Evolutionary conservation across 2,329 filamentous ascomycete species (phyloP).

Genomic region (Rhinocladiella mackenziei): DNA sequence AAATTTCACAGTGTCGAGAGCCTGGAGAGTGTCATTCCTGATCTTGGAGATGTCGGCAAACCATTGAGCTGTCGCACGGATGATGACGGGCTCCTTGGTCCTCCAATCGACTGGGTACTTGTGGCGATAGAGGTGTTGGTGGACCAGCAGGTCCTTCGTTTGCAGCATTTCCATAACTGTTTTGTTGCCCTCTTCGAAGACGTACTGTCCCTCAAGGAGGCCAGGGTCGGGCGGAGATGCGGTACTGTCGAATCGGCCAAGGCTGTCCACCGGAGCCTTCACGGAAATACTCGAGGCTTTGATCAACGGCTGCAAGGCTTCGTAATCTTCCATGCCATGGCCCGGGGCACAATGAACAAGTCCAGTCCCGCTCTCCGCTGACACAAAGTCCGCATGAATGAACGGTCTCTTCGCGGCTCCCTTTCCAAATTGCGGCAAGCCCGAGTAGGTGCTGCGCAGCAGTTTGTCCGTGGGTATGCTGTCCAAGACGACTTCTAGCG

Average conservation of each 20-base stretch:
- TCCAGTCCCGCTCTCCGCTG: constrained; percentile 83
- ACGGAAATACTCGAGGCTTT: constrained; percentile 20
- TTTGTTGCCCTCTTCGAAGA: constrained; percentile 65
- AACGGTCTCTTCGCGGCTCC: constrained; percentile 61
- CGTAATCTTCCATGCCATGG: constrained; percentile 95
- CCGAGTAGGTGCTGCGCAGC: constrained; percentile 54
- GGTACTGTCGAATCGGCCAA: constrained; percentile 74
- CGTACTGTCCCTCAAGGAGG: constrained; percentile 65
- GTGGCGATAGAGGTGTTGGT: constrained; percentile 69
- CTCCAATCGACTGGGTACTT: constrained; percentile 99
- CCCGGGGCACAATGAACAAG: constrained; percentile 93
- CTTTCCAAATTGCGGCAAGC: constrained; percentile 67
- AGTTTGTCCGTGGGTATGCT: constrained; percentile 63
- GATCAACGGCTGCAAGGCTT: constrained; percentile 53
- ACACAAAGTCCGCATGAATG: constrained; percentile 83
- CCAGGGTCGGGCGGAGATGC: constrained; percentile 69
- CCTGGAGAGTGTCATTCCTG: constrained; percentile 66
- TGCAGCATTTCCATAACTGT: constrained; percentile 67
- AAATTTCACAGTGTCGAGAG: constrained; percentile 70
- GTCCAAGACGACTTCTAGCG: constrained; percentile 33
- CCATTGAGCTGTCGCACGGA: constrained; percentile 93
- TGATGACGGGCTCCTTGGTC: constrained; percentile 86
- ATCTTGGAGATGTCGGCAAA: constrained; percentile 88
- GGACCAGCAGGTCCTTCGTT: constrained; percentile 58
- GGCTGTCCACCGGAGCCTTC: constrained; percentile 72